phyloP scores from a whole-genome alignment of 164 flowering plant species.

The Hamamelis virginiana region DNA sequence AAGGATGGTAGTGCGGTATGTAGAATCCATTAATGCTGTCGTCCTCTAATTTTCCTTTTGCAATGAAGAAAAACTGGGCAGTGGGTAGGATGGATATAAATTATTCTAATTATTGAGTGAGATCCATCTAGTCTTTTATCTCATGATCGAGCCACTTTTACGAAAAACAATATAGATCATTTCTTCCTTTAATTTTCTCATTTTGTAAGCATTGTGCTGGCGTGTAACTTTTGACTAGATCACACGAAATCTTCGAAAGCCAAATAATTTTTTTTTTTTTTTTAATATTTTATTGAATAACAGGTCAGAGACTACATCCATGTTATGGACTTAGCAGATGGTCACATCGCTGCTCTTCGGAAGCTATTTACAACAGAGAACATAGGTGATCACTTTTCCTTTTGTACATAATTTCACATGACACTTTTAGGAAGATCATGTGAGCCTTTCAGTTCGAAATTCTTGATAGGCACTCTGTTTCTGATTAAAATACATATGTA shows the following conservation, averaged over 20 bases:
- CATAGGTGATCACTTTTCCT: constrained; percentile 48
- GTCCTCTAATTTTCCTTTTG: background rate
- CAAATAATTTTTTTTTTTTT: background rate
- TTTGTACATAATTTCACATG: background rate
- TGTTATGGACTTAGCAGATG: constrained; percentile 88
- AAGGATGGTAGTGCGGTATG: constrained; percentile 93
- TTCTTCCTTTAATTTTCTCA: too few relatives aligned
- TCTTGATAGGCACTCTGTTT: too few relatives aligned
- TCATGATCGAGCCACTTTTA: background rate
- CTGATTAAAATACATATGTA: too few relatives aligned
- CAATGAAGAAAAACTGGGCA: too few relatives aligned
- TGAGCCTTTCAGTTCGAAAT: background rate
- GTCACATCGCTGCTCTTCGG: constrained; percentile 75
- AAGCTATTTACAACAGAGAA: constrained; percentile 51
- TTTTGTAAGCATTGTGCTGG: background rate
- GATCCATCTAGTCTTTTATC: background rate
- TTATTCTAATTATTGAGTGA: background rate
- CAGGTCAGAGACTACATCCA: constrained; percentile 87
- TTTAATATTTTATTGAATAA: background rate
- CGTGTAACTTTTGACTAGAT: background rate
- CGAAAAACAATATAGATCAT: background rate
- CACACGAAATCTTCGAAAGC: background rate
- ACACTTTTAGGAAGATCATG: background rate
- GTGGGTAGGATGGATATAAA: background rate
- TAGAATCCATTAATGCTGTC: background rate